Base-by-base conservation (phyloP, 2,329 filamentous ascomycete genomes). In the Zymoseptoria ardabiliae region DNA sequence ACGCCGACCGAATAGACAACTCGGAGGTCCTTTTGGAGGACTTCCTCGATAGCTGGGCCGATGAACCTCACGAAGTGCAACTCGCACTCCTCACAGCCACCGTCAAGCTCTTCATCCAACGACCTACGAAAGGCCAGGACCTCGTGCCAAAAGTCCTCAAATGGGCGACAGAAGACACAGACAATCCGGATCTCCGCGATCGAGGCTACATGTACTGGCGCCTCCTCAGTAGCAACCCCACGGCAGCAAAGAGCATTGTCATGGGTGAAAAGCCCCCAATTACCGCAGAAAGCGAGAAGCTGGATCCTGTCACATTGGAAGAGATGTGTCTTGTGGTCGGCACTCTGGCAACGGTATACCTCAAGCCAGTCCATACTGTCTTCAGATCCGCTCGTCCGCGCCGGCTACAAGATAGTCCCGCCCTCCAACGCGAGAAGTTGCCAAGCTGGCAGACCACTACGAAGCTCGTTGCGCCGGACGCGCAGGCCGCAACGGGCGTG, bases 171-270 rank as follows among this genome's bases (percentile, higher is more conserved):
- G 94, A 97, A 74, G 94, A 97, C 74, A 97, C 93, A n/a, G 94
- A 99, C 72, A 97, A 99, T 74, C 94, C 94, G 0, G 94, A 99
- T 75, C 84, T 99, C 25, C 87, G 94, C 64, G 94, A 99, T 73
- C 82, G 94, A 68, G 94, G 94, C 0, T 99, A 97, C 79, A 97
- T 99, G 92, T 99, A 99, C 79, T 99, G 94, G 94, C 90, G 94
- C 4, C 82, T 99, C 13, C 82, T 99, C 1, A 96, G 91, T 1
- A 95, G 91, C 0, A 92, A 97, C 72, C 93, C 96, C 67, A 86
- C 87, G 54, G 85, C 88, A 0, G 94, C 94, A 1, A 94, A 89
- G 72, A 80, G 86, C 63, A 85, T 99, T 55, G 92, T 99, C 65
- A 97, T 99, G 93, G 93, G 94, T 61, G 89, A 96, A 67, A 99